A percentile compares a stretch with the other conserved stretches of the same genome.
phyloP scores from a whole-genome alignment of 441 rosid genomes.

The Bocquillonia castaneifolia region DNA sequence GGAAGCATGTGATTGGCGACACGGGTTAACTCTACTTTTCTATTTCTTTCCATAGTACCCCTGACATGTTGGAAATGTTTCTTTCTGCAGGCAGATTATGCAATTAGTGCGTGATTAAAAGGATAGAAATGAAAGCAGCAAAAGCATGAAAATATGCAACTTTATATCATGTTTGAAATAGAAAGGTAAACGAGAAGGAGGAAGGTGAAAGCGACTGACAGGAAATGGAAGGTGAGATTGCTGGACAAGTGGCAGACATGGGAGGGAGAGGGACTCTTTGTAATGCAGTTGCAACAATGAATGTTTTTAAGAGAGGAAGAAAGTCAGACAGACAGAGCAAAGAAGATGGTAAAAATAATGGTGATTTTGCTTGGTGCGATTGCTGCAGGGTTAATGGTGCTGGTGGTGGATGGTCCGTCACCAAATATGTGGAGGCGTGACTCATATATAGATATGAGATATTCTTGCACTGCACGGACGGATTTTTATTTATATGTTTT shows the following conservation, averaged over 20 bases:
- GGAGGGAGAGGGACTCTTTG: slow-evolving; percentile 37
- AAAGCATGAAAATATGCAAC: slow-evolving; percentile 24
- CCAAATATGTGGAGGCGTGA: slow-evolving; percentile 49
- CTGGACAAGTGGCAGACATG: slow-evolving; percentile 65
- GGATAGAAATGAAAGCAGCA: slow-evolving; percentile 27
- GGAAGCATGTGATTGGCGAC: slow-evolving; percentile 46
- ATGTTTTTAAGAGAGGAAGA: slow-evolving; percentile 17
- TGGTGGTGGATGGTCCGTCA: slow-evolving; percentile 59
- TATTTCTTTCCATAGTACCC: slow-evolving; percentile 31
- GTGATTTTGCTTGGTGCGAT: slow-evolving; percentile 22
- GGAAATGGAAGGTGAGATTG: slow-evolving; percentile 24
- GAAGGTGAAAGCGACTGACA: slow-evolving; percentile 22
- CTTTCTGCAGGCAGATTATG: slow-evolving; percentile 30
- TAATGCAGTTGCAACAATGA: slow-evolving; percentile 34
- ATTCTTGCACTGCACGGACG: slow-evolving; percentile 42
- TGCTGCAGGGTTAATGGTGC: slow-evolving; percentile 31
- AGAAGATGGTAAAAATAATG: slow-evolving; percentile 20
- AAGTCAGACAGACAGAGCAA: slow-evolving; percentile 16
- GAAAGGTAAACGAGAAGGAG: slow-evolving; percentile 27
- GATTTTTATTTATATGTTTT: slow-evolving; percentile 34
- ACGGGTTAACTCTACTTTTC: slow-evolving; percentile 39
- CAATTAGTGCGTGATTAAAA: slow-evolving; percentile 39
- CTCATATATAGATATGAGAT: slow-evolving; percentile 37
- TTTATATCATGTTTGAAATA: slow-evolving; percentile 31
- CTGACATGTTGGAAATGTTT: slow-evolving; percentile 31